Evolutionary conservation across 164 flowering plant genomes (phyloP).

Genomic region (Umbilicus rupestris): DNA sequence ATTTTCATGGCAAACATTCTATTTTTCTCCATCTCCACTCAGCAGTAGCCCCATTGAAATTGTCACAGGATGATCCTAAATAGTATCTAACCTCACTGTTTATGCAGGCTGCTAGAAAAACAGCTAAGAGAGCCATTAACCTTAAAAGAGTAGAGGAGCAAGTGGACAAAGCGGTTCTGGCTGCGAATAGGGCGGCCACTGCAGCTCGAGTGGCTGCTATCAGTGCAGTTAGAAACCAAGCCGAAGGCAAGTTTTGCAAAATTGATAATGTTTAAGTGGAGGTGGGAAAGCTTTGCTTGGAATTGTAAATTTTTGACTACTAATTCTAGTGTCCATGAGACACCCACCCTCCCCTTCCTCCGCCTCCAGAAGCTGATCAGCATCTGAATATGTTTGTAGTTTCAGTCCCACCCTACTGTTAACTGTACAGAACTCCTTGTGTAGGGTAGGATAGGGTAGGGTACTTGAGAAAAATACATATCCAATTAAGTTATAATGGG

Average conservation of each 20-base stretch:
- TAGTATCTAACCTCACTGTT: not conserved
- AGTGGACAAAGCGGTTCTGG: slow-evolving; percentile 65
- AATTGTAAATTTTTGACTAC: slow-evolving; percentile 28
- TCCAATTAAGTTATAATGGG: too few relatives aligned
- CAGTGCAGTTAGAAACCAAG: slow-evolving; percentile 85
- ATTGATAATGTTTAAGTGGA: slow-evolving; percentile 22
- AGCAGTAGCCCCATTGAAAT: slow-evolving; percentile 4
- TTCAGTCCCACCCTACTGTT: slow-evolving; percentile 3
- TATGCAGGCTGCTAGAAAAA: slow-evolving; percentile 69
- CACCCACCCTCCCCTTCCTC: not conserved
- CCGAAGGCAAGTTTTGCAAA: slow-evolving; percentile 68
- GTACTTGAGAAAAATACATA: too few relatives aligned
- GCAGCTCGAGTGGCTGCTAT: slow-evolving; percentile 94
- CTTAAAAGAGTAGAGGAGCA: slow-evolving; percentile 63
- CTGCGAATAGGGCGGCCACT: slow-evolving; percentile 86
- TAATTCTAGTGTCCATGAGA: slow-evolving; percentile 10
- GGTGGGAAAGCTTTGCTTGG: slow-evolving; percentile 5
- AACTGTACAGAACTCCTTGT: slow-evolving; percentile 5
- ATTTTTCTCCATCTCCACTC: not conserved
- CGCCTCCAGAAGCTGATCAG: not conserved
- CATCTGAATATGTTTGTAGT: not conserved
- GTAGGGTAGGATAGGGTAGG: too few relatives aligned
- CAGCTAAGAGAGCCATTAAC: slow-evolving; percentile 62
- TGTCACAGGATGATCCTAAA: not conserved
- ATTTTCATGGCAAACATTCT: slow-evolving; percentile 2